phyloP scores from a whole-genome alignment of 1,284 basidiomycete genomes.

The Naganishia albida region DNA sequence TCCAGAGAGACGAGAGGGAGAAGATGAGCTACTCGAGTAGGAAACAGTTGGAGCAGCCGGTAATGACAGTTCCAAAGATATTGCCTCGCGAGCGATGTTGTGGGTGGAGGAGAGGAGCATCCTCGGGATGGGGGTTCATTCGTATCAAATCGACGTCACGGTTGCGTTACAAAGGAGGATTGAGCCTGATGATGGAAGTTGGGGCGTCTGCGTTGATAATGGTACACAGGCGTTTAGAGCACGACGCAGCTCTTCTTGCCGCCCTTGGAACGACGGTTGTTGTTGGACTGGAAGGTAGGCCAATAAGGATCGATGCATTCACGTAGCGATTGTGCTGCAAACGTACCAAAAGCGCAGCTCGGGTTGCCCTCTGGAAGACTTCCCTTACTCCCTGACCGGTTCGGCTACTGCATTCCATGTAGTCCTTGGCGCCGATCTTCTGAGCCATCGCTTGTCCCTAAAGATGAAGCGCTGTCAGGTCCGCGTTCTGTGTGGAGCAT shows the following conservation, averaged over 20 bases:
- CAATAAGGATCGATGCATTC: background rate
- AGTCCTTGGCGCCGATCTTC: constrained; percentile 84
- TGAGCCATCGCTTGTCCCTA: constrained; percentile 82
- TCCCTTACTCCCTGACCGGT: constrained; percentile 85
- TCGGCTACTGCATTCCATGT: constrained; percentile 89
- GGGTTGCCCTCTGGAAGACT: constrained; percentile 86
- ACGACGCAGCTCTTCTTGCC: constrained; percentile 56
- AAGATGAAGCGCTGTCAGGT: background rate
- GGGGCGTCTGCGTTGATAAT: background rate
- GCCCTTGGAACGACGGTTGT: constrained; percentile 37
- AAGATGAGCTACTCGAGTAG: background rate
- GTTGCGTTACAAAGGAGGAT: constrained; percentile 23
- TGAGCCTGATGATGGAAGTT: constrained; percentile 2
- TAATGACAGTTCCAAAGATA: background rate
- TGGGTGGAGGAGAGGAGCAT: constrained; percentile 1
- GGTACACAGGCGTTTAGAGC: constrained; percentile 55
- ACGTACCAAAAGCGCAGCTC: constrained; percentile 67
- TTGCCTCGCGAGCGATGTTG: background rate
- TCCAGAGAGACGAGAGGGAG: constrained; percentile 5
- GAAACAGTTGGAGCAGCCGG: background rate
- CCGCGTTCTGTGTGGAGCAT: background rate
- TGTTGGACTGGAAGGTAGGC: constrained; percentile 30
- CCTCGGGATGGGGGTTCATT: constrained; percentile 25
- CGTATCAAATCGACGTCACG: constrained; percentile 30
- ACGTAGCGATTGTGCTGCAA: too few relatives aligned